phyloP scores from a whole-genome alignment of 768 basidiomycete species.

The Russula brevipes region DNA sequence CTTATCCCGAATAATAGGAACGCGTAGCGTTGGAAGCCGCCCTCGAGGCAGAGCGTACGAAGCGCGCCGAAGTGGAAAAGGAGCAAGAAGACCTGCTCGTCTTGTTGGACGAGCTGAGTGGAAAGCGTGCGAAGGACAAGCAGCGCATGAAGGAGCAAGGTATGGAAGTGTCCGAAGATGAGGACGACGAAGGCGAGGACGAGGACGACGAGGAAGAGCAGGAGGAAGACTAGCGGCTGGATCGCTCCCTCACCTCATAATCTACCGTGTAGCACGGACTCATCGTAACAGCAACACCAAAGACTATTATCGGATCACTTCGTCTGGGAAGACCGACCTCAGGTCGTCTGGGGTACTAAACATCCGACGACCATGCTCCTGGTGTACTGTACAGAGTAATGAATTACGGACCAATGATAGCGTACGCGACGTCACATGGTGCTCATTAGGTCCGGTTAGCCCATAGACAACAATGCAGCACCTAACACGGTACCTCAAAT shows the following conservation, averaged over 20 bases:
- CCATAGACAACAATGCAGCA: too few relatives aligned
- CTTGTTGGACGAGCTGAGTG: slow-evolving; percentile 83
- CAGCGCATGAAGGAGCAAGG: slow-evolving; percentile 63
- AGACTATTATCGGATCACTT: background rate
- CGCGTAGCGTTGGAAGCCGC: slow-evolving; percentile 50
- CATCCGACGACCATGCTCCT: background rate
- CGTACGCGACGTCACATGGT: background rate
- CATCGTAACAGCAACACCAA: background rate
- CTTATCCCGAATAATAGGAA: slow-evolving; percentile 27
- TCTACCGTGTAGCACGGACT: background rate
- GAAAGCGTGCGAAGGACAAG: slow-evolving; percentile 84
- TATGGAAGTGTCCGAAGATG: slow-evolving; percentile 90
- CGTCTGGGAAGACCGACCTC: background rate
- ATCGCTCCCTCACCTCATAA: background rate
- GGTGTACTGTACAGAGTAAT: background rate
- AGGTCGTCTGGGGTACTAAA: background rate
- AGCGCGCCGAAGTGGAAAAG: slow-evolving; percentile 80
- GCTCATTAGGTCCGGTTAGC: background rate
- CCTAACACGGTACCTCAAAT: too few relatives aligned
- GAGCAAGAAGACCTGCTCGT: slow-evolving; percentile 97
- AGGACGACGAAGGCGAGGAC: slow-evolving; percentile 58
- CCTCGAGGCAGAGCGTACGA: slow-evolving; percentile 52
- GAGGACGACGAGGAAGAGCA: slow-evolving; percentile 28
- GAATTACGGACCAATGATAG: background rate
- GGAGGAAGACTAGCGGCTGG: slow-evolving; percentile 3